phyloP scores from a whole-genome alignment of 164 flowering plant species.

The Euptelea pleiosperma region DNA sequence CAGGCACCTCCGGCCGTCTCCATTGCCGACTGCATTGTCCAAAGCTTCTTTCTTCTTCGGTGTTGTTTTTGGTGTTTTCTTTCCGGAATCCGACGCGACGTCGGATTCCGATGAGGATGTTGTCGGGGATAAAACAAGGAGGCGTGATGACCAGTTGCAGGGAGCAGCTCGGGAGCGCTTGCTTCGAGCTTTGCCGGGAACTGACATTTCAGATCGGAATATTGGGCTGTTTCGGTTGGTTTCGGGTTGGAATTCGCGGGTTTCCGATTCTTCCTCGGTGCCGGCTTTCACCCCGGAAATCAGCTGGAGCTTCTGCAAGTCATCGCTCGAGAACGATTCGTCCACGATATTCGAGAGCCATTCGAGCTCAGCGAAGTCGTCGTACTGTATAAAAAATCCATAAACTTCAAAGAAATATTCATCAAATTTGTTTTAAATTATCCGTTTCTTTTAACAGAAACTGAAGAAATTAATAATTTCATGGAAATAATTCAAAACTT shows the following conservation, averaged over 20 bases:
- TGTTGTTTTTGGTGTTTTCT: constrained; percentile 2
- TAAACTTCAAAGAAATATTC: background rate
- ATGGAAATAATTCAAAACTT: no score
- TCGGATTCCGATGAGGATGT: constrained; percentile 18
- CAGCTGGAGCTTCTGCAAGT: constrained; percentile 51
- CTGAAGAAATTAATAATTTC: no score
- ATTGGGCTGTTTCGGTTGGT: constrained; percentile 23
- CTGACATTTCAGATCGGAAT: constrained; percentile 42
- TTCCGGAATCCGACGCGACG: background rate
- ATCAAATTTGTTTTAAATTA: background rate
- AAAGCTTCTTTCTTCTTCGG: constrained; percentile 10
- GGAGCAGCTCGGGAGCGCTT: constrained; percentile 85
- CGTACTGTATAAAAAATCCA: constrained; percentile 51
- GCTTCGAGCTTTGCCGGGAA: constrained; percentile 86
- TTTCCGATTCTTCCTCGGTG: constrained; percentile 20
- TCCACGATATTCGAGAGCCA: constrained; percentile 93
- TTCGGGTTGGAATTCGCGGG: constrained; percentile 13
- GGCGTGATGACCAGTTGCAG: constrained; percentile 75
- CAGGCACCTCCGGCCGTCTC: constrained; percentile 38
- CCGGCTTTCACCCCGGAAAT: constrained; percentile 41
- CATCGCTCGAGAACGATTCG: constrained; percentile 79
- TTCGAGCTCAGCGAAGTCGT: constrained; percentile 81
- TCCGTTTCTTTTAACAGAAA: background rate
- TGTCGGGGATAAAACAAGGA: constrained; percentile 31
- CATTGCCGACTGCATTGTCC: background rate